A percentile compares a stretch with the other conserved stretches of the same genome.
Evolutionary conservation across 345 rosid species (phyloP).

Genomic region (Gossypium ekmanianum): DNA sequence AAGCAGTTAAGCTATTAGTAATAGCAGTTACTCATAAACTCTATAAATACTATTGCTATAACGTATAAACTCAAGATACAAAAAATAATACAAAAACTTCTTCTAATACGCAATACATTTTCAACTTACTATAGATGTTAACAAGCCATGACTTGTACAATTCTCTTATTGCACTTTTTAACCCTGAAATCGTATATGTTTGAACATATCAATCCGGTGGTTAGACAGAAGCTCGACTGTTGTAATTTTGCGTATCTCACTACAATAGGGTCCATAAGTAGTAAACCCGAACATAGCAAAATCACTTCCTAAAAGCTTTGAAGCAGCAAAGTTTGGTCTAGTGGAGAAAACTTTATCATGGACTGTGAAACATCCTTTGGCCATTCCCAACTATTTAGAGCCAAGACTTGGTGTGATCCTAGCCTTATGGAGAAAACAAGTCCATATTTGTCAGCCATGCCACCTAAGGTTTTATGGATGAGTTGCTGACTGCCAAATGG

Average conservation of each 20-base stretch:
- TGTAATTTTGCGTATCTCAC: constrained; percentile 34
- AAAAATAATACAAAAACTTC: no score
- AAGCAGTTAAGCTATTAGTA: no score
- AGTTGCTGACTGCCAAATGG: constrained; percentile 23
- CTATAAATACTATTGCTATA: no score
- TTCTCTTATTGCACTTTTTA: no score
- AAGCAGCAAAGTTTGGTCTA: constrained; percentile 23
- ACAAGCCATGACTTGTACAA: no score
- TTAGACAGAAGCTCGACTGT: constrained; percentile 31
- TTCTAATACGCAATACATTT: no score
- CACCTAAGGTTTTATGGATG: constrained; percentile 21
- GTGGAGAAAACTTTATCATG: constrained; percentile 27
- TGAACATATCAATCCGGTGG: constrained; percentile 28
- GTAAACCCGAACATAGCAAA: constrained; percentile 39
- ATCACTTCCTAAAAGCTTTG: constrained; percentile 26
- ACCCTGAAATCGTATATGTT: constrained; percentile 12
- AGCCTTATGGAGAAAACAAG: constrained; percentile 29
- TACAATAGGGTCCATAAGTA: constrained; percentile 38
- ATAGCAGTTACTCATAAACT: no score
- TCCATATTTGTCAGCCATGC: constrained; percentile 38
- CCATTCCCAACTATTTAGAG: constrained; percentile 32
- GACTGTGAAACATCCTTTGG: constrained; percentile 27
- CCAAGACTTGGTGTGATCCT: constrained; percentile 23
- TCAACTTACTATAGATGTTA: no score
- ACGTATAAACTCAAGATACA: no score